phyloP scores from a whole-genome alignment of 208 protist genomes.

The Wallacemonas sp. region DNA sequence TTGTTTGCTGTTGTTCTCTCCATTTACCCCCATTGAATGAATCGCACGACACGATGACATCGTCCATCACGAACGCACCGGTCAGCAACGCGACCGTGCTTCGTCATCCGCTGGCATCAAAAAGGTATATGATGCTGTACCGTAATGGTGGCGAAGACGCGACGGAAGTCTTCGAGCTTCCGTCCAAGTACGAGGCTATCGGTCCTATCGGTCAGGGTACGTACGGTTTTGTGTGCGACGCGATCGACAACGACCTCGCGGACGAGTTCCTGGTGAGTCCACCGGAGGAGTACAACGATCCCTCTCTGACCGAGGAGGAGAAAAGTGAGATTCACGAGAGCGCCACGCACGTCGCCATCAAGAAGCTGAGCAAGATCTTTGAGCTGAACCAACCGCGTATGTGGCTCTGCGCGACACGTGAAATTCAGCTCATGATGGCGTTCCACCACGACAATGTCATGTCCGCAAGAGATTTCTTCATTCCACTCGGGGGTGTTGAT shows the following conservation, averaged over 20 bases:
- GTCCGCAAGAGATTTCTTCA: slow-evolving; percentile 78
- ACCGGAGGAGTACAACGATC: slow-evolving; percentile 49
- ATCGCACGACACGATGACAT: neutral
- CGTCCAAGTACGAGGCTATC: slow-evolving; percentile 71
- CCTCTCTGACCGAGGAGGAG: slow-evolving; percentile 42
- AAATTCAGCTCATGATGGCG: slow-evolving; percentile 84
- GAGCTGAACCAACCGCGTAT: slow-evolving; percentile 76
- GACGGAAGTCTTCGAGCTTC: slow-evolving; percentile 76
- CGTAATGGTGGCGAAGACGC: slow-evolving; percentile 42
- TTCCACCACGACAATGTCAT: slow-evolving; percentile 87
- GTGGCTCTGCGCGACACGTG: slow-evolving; percentile 84
- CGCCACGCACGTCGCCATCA: slow-evolving; percentile 71
- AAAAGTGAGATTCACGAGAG: slow-evolving; percentile 54
- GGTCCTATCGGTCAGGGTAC: slow-evolving; percentile 64
- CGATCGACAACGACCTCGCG: slow-evolving; percentile 65
- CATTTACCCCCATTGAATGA: neutral
- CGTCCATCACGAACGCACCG: neutral
- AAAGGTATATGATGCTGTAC: slow-evolving; percentile 74
- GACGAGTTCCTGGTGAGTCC: slow-evolving; percentile 48
- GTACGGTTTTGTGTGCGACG: slow-evolving; percentile 81
- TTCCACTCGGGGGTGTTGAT: slow-evolving; percentile 74
- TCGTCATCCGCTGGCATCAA: slow-evolving; percentile 75
- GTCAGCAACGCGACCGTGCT: slow-evolving; percentile 31
- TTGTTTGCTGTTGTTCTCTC: too few species aligned
- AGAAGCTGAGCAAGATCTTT: slow-evolving; percentile 79